A percentile compares a stretch with the other conserved stretches of the same genome.
Conservation (phyloP, 2,329 filamentous ascomycete genomes). For the Albophoma yamanashiensis region DNA sequence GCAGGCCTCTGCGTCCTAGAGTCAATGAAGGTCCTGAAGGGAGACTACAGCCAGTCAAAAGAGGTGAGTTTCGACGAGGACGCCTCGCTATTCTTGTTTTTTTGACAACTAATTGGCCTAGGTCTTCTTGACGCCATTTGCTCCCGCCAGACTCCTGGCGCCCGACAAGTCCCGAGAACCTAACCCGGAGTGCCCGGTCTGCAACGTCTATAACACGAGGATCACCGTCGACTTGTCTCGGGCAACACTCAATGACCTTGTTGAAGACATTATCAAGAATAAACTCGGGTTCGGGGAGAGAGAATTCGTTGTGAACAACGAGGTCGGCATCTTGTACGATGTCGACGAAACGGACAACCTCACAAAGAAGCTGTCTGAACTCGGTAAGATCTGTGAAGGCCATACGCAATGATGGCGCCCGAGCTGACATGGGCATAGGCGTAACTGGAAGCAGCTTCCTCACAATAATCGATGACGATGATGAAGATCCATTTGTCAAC, state of each 20-base stretch:
- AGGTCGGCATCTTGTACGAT: slow-evolving; percentile 75
- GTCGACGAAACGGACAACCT: slow-evolving; percentile 82
- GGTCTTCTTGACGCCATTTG: slow-evolving; percentile 70
- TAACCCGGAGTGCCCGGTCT: slow-evolving; percentile 76
- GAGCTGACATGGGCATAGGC: slow-evolving; percentile 27
- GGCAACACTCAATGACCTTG: slow-evolving; percentile 69
- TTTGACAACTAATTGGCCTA: slow-evolving; percentile 14
- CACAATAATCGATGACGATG: slow-evolving; percentile 76
- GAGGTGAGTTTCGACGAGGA: slow-evolving; percentile 41
- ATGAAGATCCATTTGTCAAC: slow-evolving; percentile 65
- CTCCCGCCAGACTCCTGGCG: slow-evolving; percentile 44
- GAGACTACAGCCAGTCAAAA: slow-evolving; percentile 59
- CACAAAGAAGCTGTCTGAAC: slow-evolving; percentile 63
- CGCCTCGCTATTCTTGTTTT: not conserved
- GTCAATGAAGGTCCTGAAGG: slow-evolving; percentile 78
- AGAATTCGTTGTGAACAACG: slow-evolving; percentile 69
- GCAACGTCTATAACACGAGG: slow-evolving; percentile 60
- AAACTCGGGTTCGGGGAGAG: slow-evolving; percentile 66
- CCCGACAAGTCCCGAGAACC: slow-evolving; percentile 49
- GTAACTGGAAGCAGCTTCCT: slow-evolving; percentile 66
- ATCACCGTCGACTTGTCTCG: slow-evolving; percentile 57
- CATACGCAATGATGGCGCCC: not conserved
- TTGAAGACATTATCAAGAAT: slow-evolving; percentile 59
- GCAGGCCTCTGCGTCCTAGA: slow-evolving; percentile 87
- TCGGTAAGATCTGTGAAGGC: slow-evolving; percentile 38